Evolutionary conservation across 768 basidiomycete genomes (phyloP).

Genomic region (Tylopilus rubrobrunneus): DNA sequence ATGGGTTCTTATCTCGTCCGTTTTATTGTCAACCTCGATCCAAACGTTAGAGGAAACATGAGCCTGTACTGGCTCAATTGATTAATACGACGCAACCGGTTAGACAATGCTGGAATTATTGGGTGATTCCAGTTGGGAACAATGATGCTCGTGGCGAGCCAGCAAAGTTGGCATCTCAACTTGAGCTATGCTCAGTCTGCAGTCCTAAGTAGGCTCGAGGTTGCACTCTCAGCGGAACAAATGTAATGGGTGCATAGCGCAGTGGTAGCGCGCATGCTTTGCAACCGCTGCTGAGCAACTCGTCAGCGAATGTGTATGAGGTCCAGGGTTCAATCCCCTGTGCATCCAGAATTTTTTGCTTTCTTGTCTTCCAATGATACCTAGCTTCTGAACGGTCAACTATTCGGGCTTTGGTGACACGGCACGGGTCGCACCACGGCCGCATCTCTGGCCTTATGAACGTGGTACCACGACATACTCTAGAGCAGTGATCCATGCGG

Average conservation of each 20-base stretch:
- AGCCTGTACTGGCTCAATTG: conserved; percentile 39
- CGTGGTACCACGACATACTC: background rate
- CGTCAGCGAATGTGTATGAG: conserved; percentile 32
- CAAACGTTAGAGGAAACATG: conserved; percentile 33
- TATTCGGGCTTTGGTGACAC: too few relatives aligned
- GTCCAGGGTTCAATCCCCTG: conserved; percentile 44
- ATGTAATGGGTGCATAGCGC: conserved; percentile 24
- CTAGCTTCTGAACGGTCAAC: too few relatives aligned
- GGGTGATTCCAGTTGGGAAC: conserved; percentile 27
- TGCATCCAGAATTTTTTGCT: conserved; percentile 31
- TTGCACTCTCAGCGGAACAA: too few relatives aligned
- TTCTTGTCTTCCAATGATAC: background rate
- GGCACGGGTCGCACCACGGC: background rate
- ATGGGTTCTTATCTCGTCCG: conserved; percentile 36
- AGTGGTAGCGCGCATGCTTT: conserved; percentile 44
- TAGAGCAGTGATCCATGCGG: conserved; percentile 2
- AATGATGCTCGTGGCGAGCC: conserved; percentile 39
- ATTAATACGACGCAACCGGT: conserved; percentile 31
- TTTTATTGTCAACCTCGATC: conserved; percentile 26
- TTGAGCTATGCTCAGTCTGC: conserved; percentile 12
- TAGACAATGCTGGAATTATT: conserved; percentile 12
- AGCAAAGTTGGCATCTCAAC: conserved; percentile 29
- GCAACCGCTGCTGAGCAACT: conserved; percentile 16
- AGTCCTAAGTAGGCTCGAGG: too few relatives aligned
- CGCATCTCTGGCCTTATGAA: background rate